Conservation (phyloP, 768 basidiomycete genomes). For the Coprinopsis sp. region DNA sequence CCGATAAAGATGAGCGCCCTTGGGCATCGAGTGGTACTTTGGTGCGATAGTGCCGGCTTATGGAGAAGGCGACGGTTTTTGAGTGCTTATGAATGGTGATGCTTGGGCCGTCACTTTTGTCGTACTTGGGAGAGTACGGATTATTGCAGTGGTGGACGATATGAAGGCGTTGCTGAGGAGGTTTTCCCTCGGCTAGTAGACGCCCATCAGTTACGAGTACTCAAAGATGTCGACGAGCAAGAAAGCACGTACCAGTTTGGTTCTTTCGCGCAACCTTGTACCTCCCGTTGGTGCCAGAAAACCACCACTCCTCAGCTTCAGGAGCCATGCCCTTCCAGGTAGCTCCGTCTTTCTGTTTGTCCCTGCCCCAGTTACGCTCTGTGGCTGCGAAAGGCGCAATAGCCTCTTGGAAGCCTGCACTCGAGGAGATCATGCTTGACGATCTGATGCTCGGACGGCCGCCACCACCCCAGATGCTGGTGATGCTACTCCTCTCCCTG, state of each 20-base stretch:
- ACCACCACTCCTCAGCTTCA: constrained; percentile 62
- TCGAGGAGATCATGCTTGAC: constrained; percentile 1
- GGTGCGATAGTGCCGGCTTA: constrained; percentile 56
- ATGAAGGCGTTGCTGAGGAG: constrained; percentile 64
- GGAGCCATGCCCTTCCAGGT: constrained; percentile 46
- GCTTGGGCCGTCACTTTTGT: constrained; percentile 49
- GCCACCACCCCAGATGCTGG: constrained; percentile 26
- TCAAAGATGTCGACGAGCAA: constrained; percentile 1
- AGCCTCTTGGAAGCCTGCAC: constrained; percentile 2
- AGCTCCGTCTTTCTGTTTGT: constrained; percentile 20
- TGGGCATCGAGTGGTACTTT: constrained; percentile 8
- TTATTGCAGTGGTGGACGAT: constrained; percentile 53
- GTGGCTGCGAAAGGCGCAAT: constrained; percentile 14
- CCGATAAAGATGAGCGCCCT: constrained; percentile 18
- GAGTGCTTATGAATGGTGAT: constrained; percentile 81
- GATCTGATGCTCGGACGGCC: constrained; percentile 19
- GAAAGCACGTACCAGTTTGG: constrained; percentile 30
- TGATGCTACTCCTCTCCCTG: constrained; percentile 20
- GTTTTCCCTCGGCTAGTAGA: constrained; percentile 42
- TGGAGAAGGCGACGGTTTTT: constrained; percentile 71
- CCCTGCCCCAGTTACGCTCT: constrained; percentile 9
- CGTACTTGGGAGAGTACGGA: constrained; percentile 33
- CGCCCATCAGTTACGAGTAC: constrained; percentile 2
- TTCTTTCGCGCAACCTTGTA: constrained; percentile 56
- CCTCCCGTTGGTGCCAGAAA: constrained; percentile 55